Evolutionary conservation across 2,329 filamentous ascomycete species (phyloP).

Genomic region (Endoconidiophora laricicola): DNA sequence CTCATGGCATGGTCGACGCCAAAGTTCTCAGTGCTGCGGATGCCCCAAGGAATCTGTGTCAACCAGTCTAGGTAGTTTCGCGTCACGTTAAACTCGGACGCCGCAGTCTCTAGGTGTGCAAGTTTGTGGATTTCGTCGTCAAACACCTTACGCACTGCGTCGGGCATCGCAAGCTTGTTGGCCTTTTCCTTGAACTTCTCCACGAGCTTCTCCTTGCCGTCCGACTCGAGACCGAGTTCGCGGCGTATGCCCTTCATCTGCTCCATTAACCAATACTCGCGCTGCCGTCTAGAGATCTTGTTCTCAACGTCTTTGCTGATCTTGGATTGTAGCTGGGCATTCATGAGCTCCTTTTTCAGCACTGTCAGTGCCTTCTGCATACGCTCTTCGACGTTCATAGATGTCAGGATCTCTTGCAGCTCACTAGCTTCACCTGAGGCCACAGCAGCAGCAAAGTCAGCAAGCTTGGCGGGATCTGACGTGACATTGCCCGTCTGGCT

Average conservation of each 20-base stretch:
- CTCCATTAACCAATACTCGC: constrained; percentile 98
- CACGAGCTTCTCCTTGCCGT: constrained; percentile 94
- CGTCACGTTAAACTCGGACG: constrained; percentile 96
- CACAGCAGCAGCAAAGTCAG: constrained; percentile 92
- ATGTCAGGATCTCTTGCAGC: constrained; percentile 77
- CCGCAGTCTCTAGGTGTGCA: constrained; percentile 82
- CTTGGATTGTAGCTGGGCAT: constrained; percentile 89
- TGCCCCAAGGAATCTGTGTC: constrained; percentile 94
- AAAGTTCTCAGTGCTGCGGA: constrained; percentile 91
- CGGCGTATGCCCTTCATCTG: constrained; percentile 98
- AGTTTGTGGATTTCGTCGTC: constrained; percentile 97
- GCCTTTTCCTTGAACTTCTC: constrained; percentile 97
- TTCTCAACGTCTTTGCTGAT: constrained; percentile 95
- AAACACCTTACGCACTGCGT: constrained; percentile 91
- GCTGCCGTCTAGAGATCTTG: constrained; percentile 92
- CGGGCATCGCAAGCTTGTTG: constrained; percentile 85
- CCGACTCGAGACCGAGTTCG: constrained; percentile 89
- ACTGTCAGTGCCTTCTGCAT: constrained; percentile 83
- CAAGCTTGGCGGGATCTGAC: constrained; percentile 84
- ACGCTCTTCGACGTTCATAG: constrained; percentile 79
- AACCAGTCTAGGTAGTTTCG: constrained; percentile 98
- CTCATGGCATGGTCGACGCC: constrained; percentile 78
- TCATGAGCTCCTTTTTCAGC: constrained; percentile 96
- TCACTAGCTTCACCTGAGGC: constrained; percentile 87
- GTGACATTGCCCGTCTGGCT: constrained; percentile 90